Conservation (phyloP, 2,329 filamentous ascomycete species). For the Microcera coccophila region DNA sequence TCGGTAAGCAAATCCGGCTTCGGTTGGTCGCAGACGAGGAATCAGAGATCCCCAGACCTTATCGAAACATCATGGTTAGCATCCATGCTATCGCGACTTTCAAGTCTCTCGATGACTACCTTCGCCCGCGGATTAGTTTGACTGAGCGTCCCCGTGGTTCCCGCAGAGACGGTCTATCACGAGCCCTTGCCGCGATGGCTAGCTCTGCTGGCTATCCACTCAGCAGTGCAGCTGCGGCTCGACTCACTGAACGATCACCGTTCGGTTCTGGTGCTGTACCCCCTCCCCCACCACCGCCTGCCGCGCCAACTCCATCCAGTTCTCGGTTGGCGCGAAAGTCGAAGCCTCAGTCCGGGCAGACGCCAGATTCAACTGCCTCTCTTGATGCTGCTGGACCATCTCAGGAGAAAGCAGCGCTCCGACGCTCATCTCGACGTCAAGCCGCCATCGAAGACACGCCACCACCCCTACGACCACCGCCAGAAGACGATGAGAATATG, state of each 20-base stretch:
- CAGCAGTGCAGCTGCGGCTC: constrained; percentile 42
- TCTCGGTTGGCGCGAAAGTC: constrained; percentile 44
- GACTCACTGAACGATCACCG: constrained; percentile 44
- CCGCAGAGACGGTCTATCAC: constrained; percentile 61
- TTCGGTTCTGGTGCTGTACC: constrained; percentile 35
- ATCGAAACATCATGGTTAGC: constrained; percentile 94
- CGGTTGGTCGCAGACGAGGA: constrained; percentile 86
- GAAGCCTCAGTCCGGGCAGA: constrained; percentile 45
- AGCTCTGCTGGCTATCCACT: constrained; percentile 62
- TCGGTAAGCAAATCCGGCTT: constrained; percentile 90
- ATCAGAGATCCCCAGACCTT: constrained; percentile 81
- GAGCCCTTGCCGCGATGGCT: constrained; percentile 72
- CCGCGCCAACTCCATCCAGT: constrained; percentile 38
- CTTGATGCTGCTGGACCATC: constrained; percentile 48
- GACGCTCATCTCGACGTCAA: constrained; percentile 62
- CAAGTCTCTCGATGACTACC: constrained; percentile 92
- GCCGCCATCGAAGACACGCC: constrained; percentile 50
- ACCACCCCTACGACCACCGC: constrained; percentile 48
- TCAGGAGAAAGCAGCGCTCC: constrained; percentile 55
- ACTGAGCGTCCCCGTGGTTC: constrained; percentile 62
- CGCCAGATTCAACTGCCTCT: constrained; percentile 38
- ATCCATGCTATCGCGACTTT: constrained; percentile 98
- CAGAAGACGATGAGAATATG: constrained; percentile 56
- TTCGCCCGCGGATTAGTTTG: constrained; percentile 81
- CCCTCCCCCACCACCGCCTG: constrained; percentile 36